Evolutionary conservation across 1,284 basidiomycete genomes (phyloP).

Genomic region (Cryptococcus neoformans): DNA sequence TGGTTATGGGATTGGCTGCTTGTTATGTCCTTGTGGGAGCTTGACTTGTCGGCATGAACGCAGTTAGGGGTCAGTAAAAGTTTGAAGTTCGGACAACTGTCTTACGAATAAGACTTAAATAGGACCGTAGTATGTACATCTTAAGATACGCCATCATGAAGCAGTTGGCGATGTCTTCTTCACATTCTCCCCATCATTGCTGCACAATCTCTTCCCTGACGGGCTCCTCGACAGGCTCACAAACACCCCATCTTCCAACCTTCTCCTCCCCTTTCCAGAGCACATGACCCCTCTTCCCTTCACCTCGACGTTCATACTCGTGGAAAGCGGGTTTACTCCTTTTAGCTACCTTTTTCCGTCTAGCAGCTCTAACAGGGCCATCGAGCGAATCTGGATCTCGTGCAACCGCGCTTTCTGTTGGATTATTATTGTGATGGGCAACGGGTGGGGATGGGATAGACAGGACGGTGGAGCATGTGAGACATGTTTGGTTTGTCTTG

Average conservation of each 20-base stretch:
- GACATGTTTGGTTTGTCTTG: conserved; percentile 27
- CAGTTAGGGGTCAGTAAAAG: background rate
- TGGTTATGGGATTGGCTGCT: conserved; percentile 33
- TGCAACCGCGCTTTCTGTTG: background rate
- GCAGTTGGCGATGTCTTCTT: no score
- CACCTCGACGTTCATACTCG: conserved; percentile 4
- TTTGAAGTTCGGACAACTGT: background rate
- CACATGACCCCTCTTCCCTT: conserved; percentile 13
- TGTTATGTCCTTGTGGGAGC: conserved; percentile 34
- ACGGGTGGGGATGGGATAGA: conserved; percentile 21
- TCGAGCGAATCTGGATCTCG: conserved; percentile 15
- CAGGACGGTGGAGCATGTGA: conserved; percentile 17
- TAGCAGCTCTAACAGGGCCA: conserved; percentile 22
- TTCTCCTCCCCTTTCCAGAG: conserved; percentile 19
- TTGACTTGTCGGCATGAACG: conserved; percentile 31
- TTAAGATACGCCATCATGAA: no score
- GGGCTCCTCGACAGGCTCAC: background rate
- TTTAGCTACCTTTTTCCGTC: conserved; percentile 10
- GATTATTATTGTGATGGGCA: background rate
- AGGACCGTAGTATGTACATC: no score
- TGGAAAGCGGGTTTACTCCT: conserved; percentile 20
- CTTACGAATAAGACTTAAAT: no score
- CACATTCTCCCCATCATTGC: no score
- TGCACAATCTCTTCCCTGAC: no score
- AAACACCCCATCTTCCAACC: conserved; percentile 22